Evolutionary conservation across 2,329 filamentous ascomycete species (phyloP).

Genomic region (Calonectria hongkongensis): DNA sequence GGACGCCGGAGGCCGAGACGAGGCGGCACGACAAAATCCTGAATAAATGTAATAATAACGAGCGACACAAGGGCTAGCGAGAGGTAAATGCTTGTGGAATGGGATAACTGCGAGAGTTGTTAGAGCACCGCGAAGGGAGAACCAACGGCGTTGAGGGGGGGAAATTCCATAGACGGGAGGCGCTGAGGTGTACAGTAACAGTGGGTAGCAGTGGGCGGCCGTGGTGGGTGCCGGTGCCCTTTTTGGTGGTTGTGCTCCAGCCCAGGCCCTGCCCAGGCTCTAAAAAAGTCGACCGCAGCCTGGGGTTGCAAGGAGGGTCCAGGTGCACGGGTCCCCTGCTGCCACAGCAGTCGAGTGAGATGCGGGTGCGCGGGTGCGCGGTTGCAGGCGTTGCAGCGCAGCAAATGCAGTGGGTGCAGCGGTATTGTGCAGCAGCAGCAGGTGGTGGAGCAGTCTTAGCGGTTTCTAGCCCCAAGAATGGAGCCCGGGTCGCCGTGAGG

Average conservation of each 20-base stretch:
- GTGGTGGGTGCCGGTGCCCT: conserved; percentile 36
- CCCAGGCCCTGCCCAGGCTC: conserved; percentile 24
- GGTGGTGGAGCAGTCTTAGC: conserved; percentile 33
- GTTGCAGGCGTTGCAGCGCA: conserved; percentile 35
- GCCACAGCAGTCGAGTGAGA: conserved; percentile 32
- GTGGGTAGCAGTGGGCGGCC: conserved; percentile 32
- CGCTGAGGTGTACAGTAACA: conserved; percentile 30
- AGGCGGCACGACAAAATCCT: conserved; percentile 46
- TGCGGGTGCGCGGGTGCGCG: conserved; percentile 39
- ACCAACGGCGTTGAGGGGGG: conserved; percentile 40
- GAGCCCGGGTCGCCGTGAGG: conserved; percentile 21
- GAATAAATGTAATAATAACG: conserved; percentile 46
- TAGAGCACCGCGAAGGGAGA: conserved; percentile 40
- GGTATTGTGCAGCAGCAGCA: conserved; percentile 27
- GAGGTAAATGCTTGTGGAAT: conserved; percentile 44
- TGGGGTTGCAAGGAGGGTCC: conserved; percentile 26
- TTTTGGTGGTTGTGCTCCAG: conserved; percentile 31
- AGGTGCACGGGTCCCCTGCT: conserved; percentile 28
- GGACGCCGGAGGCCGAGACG: conserved; percentile 48
- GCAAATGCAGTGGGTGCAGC: conserved; percentile 27
- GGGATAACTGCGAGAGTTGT: conserved; percentile 39
- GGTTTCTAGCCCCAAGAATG: conserved; percentile 36
- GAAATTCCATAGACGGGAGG: conserved; percentile 46
- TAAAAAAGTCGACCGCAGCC: conserved; percentile 28
- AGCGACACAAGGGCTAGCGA: conserved; percentile 50